phyloP scores from a whole-genome alignment of 2,329 filamentous ascomycete species.

The Colletotrichum scovillei region DNA sequence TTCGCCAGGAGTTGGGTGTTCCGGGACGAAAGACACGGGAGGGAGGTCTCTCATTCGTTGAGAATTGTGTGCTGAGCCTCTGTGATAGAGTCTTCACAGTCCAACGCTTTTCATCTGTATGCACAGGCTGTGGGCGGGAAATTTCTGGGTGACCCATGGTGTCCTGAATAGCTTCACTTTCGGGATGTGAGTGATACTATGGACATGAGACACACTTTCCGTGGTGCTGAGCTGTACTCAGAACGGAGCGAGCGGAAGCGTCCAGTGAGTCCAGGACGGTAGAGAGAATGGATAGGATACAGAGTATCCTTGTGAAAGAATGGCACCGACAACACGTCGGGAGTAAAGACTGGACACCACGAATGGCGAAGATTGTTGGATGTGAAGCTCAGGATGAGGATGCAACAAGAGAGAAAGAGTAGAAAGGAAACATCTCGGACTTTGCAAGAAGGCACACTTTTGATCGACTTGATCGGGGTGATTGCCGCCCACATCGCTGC shows the following conservation, averaged over 20 bases:
- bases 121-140: not conserved
- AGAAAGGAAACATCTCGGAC: not conserved
- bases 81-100: not conserved
- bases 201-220: too few relatives aligned
- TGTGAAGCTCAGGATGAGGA: not conserved
- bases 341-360: constrained; percentile 4
- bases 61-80: not conserved
- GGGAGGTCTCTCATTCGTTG: not conserved
- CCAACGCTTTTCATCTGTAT: constrained; percentile 5
- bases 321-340: constrained; percentile 4
- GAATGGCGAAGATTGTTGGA: not conserved
- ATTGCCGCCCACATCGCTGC: not conserved
- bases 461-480: not conserved
- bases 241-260: too few relatives aligned
- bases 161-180: not conserved
- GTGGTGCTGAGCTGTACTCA: too few relatives aligned
- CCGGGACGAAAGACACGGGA: not conserved
- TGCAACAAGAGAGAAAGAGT: not conserved
- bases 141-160: constrained; percentile 4
- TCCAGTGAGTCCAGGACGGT: too few relatives aligned
- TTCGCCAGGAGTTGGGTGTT: constrained; percentile 14
- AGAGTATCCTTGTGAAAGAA: constrained; percentile 4
- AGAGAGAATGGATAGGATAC: not conserved
- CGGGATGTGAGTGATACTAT: too few relatives aligned
- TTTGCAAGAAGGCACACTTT: not conserved